Evolutionary conservation across 2,329 filamentous ascomycete species (phyloP).

Genomic region (Byssochlamys sp.): DNA sequence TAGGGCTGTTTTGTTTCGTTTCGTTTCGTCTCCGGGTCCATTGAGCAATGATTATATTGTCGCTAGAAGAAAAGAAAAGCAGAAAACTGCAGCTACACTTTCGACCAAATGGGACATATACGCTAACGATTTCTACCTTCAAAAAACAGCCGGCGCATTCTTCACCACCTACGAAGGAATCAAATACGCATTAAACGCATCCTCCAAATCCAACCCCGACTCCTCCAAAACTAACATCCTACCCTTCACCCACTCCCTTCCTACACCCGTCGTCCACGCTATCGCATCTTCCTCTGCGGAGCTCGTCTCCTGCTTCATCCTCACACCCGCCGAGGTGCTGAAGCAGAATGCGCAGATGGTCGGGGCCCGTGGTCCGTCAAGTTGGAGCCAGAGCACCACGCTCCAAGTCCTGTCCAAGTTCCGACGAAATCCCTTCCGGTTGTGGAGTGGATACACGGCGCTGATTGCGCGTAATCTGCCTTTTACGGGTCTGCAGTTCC

Average conservation of each 20-base stretch:
- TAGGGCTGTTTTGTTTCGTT: neutral
- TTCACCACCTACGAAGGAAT: conserved; percentile 80
- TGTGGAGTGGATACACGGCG: conserved; percentile 66
- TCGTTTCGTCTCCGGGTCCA: neutral
- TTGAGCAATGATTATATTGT: neutral
- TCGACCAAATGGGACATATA: neutral
- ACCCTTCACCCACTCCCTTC: conserved; percentile 40
- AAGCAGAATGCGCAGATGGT: conserved; percentile 93
- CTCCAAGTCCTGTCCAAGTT: conserved; percentile 50
- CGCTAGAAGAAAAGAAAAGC: neutral
- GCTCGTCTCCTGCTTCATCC: conserved; percentile 72
- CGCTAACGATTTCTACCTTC: conserved; percentile 8
- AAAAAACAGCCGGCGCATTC: conserved; percentile 61
- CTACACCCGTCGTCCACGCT: conserved; percentile 61
- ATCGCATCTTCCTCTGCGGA: conserved; percentile 67
- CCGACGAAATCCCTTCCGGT: conserved; percentile 44
- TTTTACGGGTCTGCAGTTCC: conserved; percentile 81
- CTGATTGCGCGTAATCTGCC: conserved; percentile 74
- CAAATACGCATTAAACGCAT: conserved; percentile 54
- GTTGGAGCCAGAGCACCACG: conserved; percentile 36
- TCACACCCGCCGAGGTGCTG: conserved; percentile 80
- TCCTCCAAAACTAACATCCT: neutral
- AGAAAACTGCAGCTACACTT: neutral
- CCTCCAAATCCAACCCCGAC: conserved; percentile 24
- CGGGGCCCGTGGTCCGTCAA: conserved; percentile 9